Conservation (phyloP, 2,329 filamentous ascomycete genomes). For the Diaporthe sp. region DNA sequence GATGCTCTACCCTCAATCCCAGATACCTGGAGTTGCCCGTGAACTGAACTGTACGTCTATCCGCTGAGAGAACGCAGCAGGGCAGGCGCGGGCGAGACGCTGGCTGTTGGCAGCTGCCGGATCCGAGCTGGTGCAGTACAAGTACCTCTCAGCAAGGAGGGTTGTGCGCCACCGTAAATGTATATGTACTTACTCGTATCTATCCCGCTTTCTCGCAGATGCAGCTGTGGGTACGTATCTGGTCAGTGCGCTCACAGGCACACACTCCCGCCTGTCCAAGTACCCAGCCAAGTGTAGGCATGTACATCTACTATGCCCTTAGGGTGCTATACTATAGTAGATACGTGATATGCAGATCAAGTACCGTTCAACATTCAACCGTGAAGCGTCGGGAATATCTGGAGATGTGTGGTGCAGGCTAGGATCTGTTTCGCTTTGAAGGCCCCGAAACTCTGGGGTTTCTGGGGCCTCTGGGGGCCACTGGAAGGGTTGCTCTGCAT, state of each 20-base stretch:
- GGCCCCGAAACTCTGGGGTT: conserved; percentile 1
- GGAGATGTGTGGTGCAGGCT: conserved; percentile 9
- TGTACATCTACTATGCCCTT: neutral
- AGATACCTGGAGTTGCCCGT: neutral
- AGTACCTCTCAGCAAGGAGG: neutral
- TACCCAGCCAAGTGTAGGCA: neutral
- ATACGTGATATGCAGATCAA: neutral
- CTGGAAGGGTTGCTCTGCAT: neutral
- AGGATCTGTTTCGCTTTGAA: conserved; percentile 20
- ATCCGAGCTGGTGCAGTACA: neutral
- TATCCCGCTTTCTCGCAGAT: neutral
- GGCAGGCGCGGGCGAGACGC: conserved; percentile 4
- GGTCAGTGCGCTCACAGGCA: neutral
- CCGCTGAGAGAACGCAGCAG: neutral
- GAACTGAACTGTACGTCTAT: neutral
- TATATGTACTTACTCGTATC: neutral
- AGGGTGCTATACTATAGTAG: neutral
- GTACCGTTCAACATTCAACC: neutral
- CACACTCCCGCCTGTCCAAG: neutral
- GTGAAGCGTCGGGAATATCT: neutral
- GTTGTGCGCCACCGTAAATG: neutral
- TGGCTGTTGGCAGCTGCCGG: neutral
- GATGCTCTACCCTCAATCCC: neutral
- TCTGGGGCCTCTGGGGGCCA: neutral
- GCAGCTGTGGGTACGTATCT: neutral